A percentile compares a stretch with the other conserved stretches of the same genome.
phyloP scores from a whole-genome alignment of 805 yeast species.

The Clavispora asparagi region DNA sequence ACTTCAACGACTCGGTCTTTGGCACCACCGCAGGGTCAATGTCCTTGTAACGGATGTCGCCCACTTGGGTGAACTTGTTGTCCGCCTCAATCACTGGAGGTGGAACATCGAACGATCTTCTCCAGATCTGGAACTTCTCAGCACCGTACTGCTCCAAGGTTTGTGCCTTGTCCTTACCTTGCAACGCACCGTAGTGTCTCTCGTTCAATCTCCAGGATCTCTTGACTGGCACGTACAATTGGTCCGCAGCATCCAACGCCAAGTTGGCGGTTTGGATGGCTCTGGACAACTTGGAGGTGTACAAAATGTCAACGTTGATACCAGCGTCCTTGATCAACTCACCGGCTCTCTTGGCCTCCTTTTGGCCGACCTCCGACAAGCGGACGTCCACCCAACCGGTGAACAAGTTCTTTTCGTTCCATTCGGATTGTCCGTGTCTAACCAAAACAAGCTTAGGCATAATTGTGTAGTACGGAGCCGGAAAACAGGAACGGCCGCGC shows the following conservation, averaged over 20 bases:
- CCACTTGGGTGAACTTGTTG: conserved; percentile 77
- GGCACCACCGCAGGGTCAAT: conserved; percentile 86
- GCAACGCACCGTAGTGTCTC: conserved; percentile 98
- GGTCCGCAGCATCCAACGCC: conserved; percentile 84
- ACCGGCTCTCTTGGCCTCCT: conserved; percentile 94
- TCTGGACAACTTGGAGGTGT: conserved; percentile 88
- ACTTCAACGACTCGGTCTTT: conserved; percentile 88
- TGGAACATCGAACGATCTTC: conserved; percentile 95
- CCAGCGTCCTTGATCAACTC: conserved; percentile 83
- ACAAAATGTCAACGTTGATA: conserved; percentile 77
- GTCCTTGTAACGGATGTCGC: conserved; percentile 80
- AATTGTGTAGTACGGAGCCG: conserved; percentile 4
- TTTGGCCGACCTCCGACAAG: conserved; percentile 75
- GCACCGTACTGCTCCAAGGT: conserved; percentile 82
- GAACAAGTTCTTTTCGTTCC: conserved; percentile 97
- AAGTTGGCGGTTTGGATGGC: conserved; percentile 97
- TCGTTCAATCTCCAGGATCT: conserved; percentile 98
- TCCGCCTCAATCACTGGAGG: conserved; percentile 82
- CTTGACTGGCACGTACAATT: conserved; percentile 83
- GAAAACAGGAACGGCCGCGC: conserved; percentile 2
- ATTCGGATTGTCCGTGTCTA: conserved; percentile 99
- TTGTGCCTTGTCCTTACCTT: conserved; percentile 97
- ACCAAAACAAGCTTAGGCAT: conserved; percentile 76
- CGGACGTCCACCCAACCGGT: conserved; percentile 98
- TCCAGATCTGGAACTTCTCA: conserved; percentile 93